Evolutionary conservation across 139 green algal genomes (phyloP), one percentile per base, ranked within the genome.

Genomic region (Parachlorella kessleri): DNA sequence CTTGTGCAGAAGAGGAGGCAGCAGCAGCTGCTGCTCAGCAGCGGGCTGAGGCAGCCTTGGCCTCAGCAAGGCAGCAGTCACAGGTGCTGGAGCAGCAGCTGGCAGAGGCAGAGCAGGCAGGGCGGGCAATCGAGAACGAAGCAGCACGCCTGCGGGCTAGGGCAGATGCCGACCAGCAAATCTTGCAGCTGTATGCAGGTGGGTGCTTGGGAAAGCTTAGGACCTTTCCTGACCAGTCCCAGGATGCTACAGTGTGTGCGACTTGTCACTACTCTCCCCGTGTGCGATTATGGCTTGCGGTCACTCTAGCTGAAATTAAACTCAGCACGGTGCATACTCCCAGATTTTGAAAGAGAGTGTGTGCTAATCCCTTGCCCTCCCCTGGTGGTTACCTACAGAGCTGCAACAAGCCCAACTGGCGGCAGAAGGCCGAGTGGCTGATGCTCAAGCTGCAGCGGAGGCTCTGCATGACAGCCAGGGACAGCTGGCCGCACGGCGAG

Each of bases 401-500:
- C 69, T 85, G 1, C 40, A 54, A 0, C 64, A 73, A 35, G 75
- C 75, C 0, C 40, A 77, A 35, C 40, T 36, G 55, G 70, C 36
- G 3, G 68, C 54, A n/a, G 37, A 78, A 68, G 55, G 30, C 6
- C 66, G 41, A 6, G 55, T 48, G 24, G 68, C 68, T 4, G 76
- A 70, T 14, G 72, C 82, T 9, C 71, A 86, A 70, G 55, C 68
- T 4, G 75, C 72, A 21, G 78, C 78, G 6, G 66, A 36, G 30
- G n/a, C 79, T 70, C 73, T 82, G 78, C 75, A 81, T 54, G 32
- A 70, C 36, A 21, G 70, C 53, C 55, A 53, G 30, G 68, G 67
- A n/a, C 81, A 78, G 36, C 38, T 78, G 10, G 75, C 81, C 2
- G 75, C n/a, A 14, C 69, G 64, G 36, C 67, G 79, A 1, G 71